A percentile compares a stretch with the other conserved stretches of the same genome.
Evolutionary conservation across 305 asterid species (phyloP).

Genomic region (Fraxinus ornus): DNA sequence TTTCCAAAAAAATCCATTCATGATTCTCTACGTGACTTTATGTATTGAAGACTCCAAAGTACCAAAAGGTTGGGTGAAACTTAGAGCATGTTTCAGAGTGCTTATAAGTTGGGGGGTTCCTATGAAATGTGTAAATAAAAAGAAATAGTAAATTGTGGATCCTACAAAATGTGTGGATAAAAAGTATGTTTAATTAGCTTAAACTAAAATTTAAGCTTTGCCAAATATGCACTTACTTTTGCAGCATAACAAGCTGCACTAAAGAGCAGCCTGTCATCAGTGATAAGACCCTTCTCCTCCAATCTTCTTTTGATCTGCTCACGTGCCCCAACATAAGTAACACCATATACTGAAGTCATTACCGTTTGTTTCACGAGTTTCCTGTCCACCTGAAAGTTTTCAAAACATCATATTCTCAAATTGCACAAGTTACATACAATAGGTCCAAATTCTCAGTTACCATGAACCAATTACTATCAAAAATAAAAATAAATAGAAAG

Average conservation of each 20-base stretch:
- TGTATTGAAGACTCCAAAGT: neutral
- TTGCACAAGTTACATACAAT: slow-evolving; percentile 13
- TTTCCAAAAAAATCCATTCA: neutral
- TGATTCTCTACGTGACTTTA: neutral
- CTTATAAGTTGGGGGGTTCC: neutral
- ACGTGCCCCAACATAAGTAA: slow-evolving; percentile 85
- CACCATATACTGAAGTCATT: slow-evolving; percentile 95
- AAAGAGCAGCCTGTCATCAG: slow-evolving; percentile 65
- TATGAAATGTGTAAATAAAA: no score
- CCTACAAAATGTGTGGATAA: neutral
- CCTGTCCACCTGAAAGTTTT: slow-evolving; percentile 72
- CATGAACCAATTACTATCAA: slow-evolving; percentile 2
- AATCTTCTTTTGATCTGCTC: slow-evolving; percentile 83
- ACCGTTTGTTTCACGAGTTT: slow-evolving; percentile 89
- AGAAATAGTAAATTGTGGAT: neutral
- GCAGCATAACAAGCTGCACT: slow-evolving; percentile 88
- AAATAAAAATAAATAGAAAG: neutral
- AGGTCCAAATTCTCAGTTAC: slow-evolving; percentile 4
- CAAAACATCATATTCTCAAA: slow-evolving; percentile 28
- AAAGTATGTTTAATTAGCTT: neutral
- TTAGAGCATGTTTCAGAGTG: neutral
- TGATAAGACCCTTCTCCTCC: slow-evolving; percentile 81
- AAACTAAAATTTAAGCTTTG: neutral
- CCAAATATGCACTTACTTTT: slow-evolving; percentile 43
- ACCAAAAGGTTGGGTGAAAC: slow-evolving; percentile 18